Conservation (phyloP, 2,329 filamentous ascomycete species). For the Aspergillus quadrilineatus region DNA sequence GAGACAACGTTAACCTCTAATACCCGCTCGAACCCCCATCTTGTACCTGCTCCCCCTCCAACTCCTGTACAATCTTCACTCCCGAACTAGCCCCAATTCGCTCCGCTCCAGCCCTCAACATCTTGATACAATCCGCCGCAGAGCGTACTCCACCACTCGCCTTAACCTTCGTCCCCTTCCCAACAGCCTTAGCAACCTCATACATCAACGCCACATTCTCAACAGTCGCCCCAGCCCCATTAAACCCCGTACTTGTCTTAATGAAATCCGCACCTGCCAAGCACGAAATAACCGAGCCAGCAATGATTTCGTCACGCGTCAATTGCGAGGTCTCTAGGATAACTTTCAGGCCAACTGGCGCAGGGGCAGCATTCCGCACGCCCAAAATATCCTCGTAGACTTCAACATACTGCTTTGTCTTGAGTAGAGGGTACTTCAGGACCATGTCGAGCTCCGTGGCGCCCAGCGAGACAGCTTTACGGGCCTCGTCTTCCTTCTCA, state of each 20-base stretch:
- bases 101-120: slow-evolving; percentile 58
- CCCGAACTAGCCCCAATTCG: slow-evolving; percentile 58
- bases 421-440: slow-evolving; percentile 54
- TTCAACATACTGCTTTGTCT: slow-evolving; percentile 44
- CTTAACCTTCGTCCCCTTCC: slow-evolving; percentile 52
- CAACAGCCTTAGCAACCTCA: slow-evolving; percentile 47
- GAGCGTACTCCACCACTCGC: slow-evolving; percentile 58
- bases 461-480: slow-evolving; percentile 49
- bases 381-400: slow-evolving; percentile 56
- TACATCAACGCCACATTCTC: slow-evolving; percentile 57
- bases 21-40: slow-evolving; percentile 7
- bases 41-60: slow-evolving; percentile 21
- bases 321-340: slow-evolving; percentile 61
- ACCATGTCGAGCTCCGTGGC: slow-evolving; percentile 61
- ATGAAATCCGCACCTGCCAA: slow-evolving; percentile 58
- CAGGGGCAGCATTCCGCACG: slow-evolving; percentile 49
- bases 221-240: slow-evolving; percentile 53
- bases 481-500: slow-evolving; percentile 54
- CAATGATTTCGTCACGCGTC: slow-evolving; percentile 50
- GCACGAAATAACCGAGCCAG: slow-evolving; percentile 53
- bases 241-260: slow-evolving; percentile 62
- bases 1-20: not conserved
- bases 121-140: slow-evolving; percentile 50
- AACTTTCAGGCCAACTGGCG: slow-evolving; percentile 52
- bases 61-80: slow-evolving; percentile 54